Percentiles rank a stretch among this genome's conserved stretches.
phyloP scores from a whole-genome alignment of 2,329 filamentous ascomycete genomes.

The Pestalotiopsis fici region DNA sequence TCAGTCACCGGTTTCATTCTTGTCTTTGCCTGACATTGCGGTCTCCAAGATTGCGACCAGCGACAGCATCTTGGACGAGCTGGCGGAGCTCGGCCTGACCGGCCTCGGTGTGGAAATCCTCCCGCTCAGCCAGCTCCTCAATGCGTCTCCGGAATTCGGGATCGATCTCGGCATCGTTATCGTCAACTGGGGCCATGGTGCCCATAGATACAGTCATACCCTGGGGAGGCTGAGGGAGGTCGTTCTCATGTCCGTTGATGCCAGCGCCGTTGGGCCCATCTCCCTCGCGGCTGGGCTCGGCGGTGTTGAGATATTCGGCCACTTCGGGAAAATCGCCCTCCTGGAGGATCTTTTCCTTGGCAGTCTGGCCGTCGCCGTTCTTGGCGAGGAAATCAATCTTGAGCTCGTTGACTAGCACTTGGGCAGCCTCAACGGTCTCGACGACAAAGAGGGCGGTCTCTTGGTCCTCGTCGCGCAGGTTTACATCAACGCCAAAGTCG shows the following conservation, averaged over 20 bases:
- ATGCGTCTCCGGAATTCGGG: conserved; percentile 84
- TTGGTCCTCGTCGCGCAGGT: conserved; percentile 85
- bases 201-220: conserved; percentile 79
- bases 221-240: conserved; percentile 66
- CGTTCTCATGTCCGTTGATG: conserved; percentile 21
- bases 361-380: conserved; percentile 77
- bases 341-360: conserved; percentile 74
- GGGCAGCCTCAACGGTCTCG: conserved; percentile 78
- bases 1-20: conserved; percentile 40
- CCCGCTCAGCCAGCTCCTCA: conserved; percentile 80
- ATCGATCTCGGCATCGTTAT: conserved; percentile 67
- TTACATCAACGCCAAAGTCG: conserved; percentile 76
- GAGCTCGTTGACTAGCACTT: conserved; percentile 80
- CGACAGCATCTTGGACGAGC: conserved; percentile 79
- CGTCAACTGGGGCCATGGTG: conserved; percentile 66
- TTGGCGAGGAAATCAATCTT: conserved; percentile 65
- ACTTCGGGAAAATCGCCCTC: conserved; percentile 80
- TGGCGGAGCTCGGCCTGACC: conserved; percentile 78
- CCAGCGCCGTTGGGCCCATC: conserved; percentile 27
- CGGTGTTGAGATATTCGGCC: conserved; percentile 64
- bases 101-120: conserved; percentile 80
- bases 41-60: conserved; percentile 63
- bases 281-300: conserved; percentile 29
- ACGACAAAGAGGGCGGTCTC: conserved; percentile 96
- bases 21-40: conserved; percentile 66